Base-by-base conservation (phyloP, 2,329 filamentous ascomycete genomes). In the Cercospora sp. region DNA sequence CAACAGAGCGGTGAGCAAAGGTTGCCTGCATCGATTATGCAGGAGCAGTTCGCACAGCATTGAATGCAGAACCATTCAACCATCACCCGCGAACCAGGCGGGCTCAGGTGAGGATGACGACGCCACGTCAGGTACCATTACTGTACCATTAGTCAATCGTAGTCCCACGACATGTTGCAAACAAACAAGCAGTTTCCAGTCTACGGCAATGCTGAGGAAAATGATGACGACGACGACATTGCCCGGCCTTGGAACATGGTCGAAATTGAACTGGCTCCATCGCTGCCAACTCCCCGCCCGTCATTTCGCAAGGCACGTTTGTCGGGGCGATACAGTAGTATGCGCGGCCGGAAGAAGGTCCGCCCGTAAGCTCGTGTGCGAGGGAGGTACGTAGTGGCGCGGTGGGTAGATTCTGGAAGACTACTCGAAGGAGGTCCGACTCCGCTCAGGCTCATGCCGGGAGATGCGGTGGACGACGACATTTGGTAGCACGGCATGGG, bases 81-180 rank as follows among this genome's bases (percentile, higher is more conserved):
- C 7, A 57, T 31, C 28, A 23, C 63, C 63, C 63, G 53, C 13
- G 33, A 31, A 65, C 63, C 63, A 60, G 63, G 58, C 58, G 58
- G 18, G 30, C 30, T 42, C 20, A 9, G 33, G 63, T 60, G 51
- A 59, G 63, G 63, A 36, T 60, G 53, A 48, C 48, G 9, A 16
- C 48, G 57, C 55, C 63, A 65, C 63, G 63, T 66, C 64, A 66
- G 64, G 64, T 66, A 66, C 64, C 64, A 36, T 30, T 57, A 28
- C 42, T 18, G 42, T 48, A 23, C 39, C 51, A 45, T 30, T 53
- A 53, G 57, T 48, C 42, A 16, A 55, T 48, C 26, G 12, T 18
- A 66, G 57, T 60, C 42, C n/a, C 33, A 33, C 39, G 33, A 36
- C 26, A 53, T 33, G 16, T 28, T 60, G n/a, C 33, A 55, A 33